A percentile compares a stretch with the other conserved stretches of the same genome.
phyloP scores from a whole-genome alignment of 2,329 filamentous ascomycete genomes.

The Mollisia scopiformis region DNA sequence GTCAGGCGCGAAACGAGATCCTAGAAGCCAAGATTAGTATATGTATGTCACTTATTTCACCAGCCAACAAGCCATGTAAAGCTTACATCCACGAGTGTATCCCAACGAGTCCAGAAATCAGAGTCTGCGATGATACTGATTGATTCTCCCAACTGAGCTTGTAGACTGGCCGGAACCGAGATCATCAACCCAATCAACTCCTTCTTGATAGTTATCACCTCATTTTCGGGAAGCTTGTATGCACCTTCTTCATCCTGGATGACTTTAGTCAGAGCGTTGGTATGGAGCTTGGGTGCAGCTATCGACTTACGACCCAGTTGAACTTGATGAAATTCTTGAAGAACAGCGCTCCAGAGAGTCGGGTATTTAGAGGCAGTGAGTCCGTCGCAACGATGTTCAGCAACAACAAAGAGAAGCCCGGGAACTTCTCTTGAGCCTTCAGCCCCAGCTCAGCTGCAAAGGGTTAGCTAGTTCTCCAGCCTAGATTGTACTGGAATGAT shows the following conservation, averaged over 20 bases:
- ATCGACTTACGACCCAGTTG: constrained; percentile 76
- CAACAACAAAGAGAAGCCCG: constrained; percentile 84
- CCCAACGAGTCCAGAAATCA: constrained; percentile 95
- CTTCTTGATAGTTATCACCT: constrained; percentile 89
- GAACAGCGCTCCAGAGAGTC: constrained; percentile 85
- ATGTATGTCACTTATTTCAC: not conserved
- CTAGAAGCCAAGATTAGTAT: constrained; percentile 41
- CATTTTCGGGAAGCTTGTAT: constrained; percentile 82
- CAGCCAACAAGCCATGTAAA: too few species aligned
- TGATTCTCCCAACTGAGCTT: constrained; percentile 92
- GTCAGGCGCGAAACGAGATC: constrained; percentile 90
- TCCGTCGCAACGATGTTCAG: constrained; percentile 87
- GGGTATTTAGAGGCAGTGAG: constrained; percentile 72
- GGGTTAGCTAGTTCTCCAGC: constrained; percentile 32
- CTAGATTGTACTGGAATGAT: constrained; percentile 17
- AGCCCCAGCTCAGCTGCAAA: constrained; percentile 77
- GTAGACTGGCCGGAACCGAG: constrained; percentile 81
- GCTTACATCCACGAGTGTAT: constrained; percentile 83
- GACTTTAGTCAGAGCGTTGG: constrained; percentile 20
- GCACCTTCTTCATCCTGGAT: constrained; percentile 83
- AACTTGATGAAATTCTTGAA: constrained; percentile 99
- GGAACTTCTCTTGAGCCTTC: constrained; percentile 77
- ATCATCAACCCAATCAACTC: constrained; percentile 98
- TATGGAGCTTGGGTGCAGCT: not conserved
- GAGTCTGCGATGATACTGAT: constrained; percentile 98